Evolutionary conservation across 2,329 filamentous ascomycete species (phyloP), one percentile per base, ranked within the genome.

Genomic region (Alternaria sp.): DNA sequence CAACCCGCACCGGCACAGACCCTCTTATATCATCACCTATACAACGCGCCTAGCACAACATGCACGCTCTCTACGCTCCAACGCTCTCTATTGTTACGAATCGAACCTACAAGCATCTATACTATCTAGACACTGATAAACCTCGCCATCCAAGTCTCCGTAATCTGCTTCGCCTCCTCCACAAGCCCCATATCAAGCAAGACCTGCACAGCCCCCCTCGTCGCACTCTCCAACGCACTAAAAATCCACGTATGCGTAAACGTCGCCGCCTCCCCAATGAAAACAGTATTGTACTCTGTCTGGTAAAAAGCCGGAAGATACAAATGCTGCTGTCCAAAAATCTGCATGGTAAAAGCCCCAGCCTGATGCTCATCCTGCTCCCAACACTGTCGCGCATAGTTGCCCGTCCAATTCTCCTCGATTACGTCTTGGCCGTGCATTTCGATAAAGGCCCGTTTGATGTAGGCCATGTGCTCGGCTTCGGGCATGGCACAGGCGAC

Each of bases 171-270:
- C 0, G 88, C 88, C 76, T 90, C 88, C 69, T 90, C 88, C 1
- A 90, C 87, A 40, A 90, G 73, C 0, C 88, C 88, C 63, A 90
- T 74, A 75, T 83, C 83, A 12, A 90, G 78, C 70, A 90, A 75
- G 60, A 90, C 66, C 77, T 91, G 87, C 5, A 86, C 83, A 1
- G 85, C 85, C 0, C 88, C 86, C 2, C 89, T 80, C 0, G 90
- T 84, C 0, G 86, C 88, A 14, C 85, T 87, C 68, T 91, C 88
- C 5, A 91, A 74, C 1, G 89, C 88, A 6, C 84, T 86, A 16
- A 84, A 83, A 38, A 90, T 87, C 88, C 87, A 90, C 1, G 87
- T 87, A 69, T 91, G 89, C 0, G 89, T 91, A 71, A 88, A 90
- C 5, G 84, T 86, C 34, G 40, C 20, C 20, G 32, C 41, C 54